A percentile compares a stretch with the other conserved stretches of the same genome.
These are phyloP conservation scores for Euphorbia celastroides DNA, from an alignment of 441 rosid species.

Conservation along the genomic window DNA sequence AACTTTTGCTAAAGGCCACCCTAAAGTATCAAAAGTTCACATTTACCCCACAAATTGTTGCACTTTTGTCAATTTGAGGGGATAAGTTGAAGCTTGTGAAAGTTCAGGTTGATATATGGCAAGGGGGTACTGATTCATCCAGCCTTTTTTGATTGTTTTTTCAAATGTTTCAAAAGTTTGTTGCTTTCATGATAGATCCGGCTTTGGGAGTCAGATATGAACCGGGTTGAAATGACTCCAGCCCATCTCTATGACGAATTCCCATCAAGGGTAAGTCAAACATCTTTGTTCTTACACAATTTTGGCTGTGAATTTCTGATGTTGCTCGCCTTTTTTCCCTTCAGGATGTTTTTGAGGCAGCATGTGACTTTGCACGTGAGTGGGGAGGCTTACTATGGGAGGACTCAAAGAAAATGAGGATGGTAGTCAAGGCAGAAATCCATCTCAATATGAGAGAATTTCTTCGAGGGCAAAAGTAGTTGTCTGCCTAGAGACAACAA, in stretches of 20 bases:
- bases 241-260: slow-evolving; percentile 82
- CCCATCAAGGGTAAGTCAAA: slow-evolving; percentile 61
- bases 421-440: slow-evolving; percentile 67
- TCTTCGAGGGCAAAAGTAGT: slow-evolving; percentile 53
- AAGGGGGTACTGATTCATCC: too few species aligned
- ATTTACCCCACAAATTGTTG: too few species aligned
- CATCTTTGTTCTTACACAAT: slow-evolving; percentile 3
- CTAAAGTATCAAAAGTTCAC: too few species aligned
- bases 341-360: slow-evolving; percentile 75
- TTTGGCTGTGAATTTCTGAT: not conserved
- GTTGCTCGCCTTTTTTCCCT: not conserved
- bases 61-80: too few species aligned
- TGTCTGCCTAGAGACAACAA: too few species aligned
- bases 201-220: slow-evolving; percentile 91
- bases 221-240: slow-evolving; percentile 80
- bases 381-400: slow-evolving; percentile 76
- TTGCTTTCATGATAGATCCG: slow-evolving; percentile 50
- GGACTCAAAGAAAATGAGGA: slow-evolving; percentile 72
- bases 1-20: too few species aligned
- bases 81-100: too few species aligned
- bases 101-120: too few species aligned
- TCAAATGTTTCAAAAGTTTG: not conserved
- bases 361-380: slow-evolving; percentile 67
- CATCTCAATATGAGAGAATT: slow-evolving; percentile 70
- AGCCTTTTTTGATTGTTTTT: too few species aligned